phyloP scores from a whole-genome alignment of 129 eudicot genomes.

The carrot (Daucus carota) region DH1_v3.0 NC_030382.2:32524501-32525000 shows the following conservation, averaged over 20 bases:
- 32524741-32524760: neutral
- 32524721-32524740: neutral
- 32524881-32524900: neutral
- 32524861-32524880: neutral
- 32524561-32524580: constrained; percentile 86
- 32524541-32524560: constrained; percentile 75
- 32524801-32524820: neutral
- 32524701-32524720: neutral
- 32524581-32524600: constrained; percentile 91
- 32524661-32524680: neutral
- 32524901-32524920: neutral
- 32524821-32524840: neutral
- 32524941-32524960: no score
- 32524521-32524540: constrained; percentile 90
- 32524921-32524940: no score
- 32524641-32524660: neutral
- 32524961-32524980: no score
- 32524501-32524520: constrained; percentile 99
- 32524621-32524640: neutral
- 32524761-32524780: no score
- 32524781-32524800: constrained; percentile 3
- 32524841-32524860: neutral
- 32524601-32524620: neutral
- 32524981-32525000: no score
- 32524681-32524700: neutral